Conservation (phyloP, 495 filamentous ascomycete species). For the Ascodesmis nigricans region DNA sequence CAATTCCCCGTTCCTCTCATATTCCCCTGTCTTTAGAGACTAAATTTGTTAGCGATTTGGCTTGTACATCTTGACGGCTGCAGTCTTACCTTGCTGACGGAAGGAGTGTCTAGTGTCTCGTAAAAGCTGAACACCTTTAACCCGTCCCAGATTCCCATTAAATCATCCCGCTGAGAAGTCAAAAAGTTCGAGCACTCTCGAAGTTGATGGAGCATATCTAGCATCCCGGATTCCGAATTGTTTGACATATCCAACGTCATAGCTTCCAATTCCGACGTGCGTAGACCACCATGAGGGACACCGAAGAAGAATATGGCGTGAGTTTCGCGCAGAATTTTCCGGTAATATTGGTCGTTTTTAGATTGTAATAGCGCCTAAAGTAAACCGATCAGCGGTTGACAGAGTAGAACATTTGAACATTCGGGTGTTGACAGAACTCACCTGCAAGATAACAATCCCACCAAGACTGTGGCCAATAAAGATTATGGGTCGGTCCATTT, state of each 20-base stretch:
- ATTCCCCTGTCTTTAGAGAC: no score
- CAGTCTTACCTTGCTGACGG: not conserved
- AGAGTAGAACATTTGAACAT: no score
- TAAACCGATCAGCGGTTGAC: no score
- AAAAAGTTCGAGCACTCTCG: slow-evolving; percentile 6
- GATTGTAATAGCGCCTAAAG: no score
- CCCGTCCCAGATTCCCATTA: slow-evolving; percentile 5
- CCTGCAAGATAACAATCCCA: slow-evolving; percentile 21
- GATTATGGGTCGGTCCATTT: slow-evolving; percentile 18
- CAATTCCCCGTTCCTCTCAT: not conserved
- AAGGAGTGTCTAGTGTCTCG: not conserved
- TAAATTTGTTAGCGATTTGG: no score
- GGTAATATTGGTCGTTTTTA: no score
- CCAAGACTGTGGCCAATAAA: slow-evolving; percentile 23
- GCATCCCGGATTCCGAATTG: slow-evolving; percentile 1
- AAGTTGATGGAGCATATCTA: slow-evolving; percentile 4
- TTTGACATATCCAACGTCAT: slow-evolving; percentile 6
- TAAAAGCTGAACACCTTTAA: slow-evolving; percentile 11
- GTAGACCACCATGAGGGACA: not conserved
- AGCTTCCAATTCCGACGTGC: not conserved
- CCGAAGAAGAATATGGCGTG: slow-evolving; percentile 1
- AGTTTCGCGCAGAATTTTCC: no score
- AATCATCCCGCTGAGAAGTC: slow-evolving; percentile 1
- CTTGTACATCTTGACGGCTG: no score
- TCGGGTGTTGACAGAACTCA: no score